Evolutionary conservation across 192 early-diverging fungal species (phyloP).

Genomic region (Lobosporangium transversale): DNA sequence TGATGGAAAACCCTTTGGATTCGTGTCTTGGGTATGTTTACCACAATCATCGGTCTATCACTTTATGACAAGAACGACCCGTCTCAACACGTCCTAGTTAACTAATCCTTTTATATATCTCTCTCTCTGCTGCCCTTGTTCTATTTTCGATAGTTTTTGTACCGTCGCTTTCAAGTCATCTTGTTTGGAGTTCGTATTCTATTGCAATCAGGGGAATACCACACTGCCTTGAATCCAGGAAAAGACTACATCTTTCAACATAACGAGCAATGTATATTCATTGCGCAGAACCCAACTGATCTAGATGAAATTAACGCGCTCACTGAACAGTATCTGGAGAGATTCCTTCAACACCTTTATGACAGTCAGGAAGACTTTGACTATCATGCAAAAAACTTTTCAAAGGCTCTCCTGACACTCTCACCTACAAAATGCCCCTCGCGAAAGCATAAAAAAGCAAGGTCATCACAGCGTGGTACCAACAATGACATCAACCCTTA

Average conservation of each 20-base stretch:
- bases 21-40: conserved; percentile 63
- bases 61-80: too few species aligned
- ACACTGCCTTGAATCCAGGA: conserved; percentile 73
- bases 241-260: conserved; percentile 57
- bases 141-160: conserved; percentile 58
- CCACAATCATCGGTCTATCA: too few species aligned
- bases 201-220: conserved; percentile 47
- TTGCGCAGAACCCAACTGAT: conserved; percentile 65
- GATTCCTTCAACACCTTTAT: conserved; percentile 33
- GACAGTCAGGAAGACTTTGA: conserved; percentile 31
- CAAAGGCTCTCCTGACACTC: conserved; percentile 31
- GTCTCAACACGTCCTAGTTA: too few species aligned
- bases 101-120: too few species aligned
- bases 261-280: conserved; percentile 66
- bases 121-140: too few species aligned
- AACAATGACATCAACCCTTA: conserved; percentile 8
- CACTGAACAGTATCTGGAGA: conserved; percentile 22
- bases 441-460: conserved; percentile 15
- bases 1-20: conserved; percentile 66
- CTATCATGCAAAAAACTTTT: conserved; percentile 44
- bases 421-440: not conserved
- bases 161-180: conserved; percentile 60
- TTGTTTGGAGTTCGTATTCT: conserved; percentile 54
- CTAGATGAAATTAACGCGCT: conserved; percentile 57
- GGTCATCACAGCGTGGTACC: not conserved